phyloP scores from a whole-genome alignment of 2,329 filamentous ascomycete genomes.

The Aspergillus pseudonomiae region DNA sequence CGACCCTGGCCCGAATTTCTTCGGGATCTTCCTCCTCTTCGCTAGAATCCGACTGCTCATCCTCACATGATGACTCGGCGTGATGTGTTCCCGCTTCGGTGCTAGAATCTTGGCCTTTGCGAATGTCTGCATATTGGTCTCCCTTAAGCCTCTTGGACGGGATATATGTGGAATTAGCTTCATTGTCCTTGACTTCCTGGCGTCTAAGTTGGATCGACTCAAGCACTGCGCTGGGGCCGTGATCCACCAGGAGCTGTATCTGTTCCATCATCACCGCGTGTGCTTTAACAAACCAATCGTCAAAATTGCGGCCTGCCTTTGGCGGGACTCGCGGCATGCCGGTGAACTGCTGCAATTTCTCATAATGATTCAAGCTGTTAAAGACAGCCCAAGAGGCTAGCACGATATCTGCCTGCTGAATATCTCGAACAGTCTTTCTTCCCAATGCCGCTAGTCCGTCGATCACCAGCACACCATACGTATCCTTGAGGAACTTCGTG shows the following conservation, averaged over 20 bases:
- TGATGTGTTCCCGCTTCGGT: slow-evolving; percentile 7
- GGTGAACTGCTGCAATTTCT: slow-evolving; percentile 53
- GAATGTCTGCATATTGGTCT: slow-evolving; percentile 26
- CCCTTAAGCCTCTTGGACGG: slow-evolving; percentile 37
- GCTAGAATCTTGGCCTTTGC: slow-evolving; percentile 8
- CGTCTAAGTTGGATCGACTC: slow-evolving; percentile 27
- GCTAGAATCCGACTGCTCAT: slow-evolving; percentile 18
- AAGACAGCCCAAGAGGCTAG: slow-evolving; percentile 58
- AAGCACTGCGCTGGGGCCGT: slow-evolving; percentile 39
- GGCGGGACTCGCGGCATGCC: slow-evolving; percentile 48
- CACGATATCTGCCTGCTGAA: slow-evolving; percentile 57
- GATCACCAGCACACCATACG: slow-evolving; percentile 52
- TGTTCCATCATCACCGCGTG: slow-evolving; percentile 46
- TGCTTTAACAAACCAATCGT: slow-evolving; percentile 57
- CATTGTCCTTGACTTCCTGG: slow-evolving; percentile 38
- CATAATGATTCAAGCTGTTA: slow-evolving; percentile 51
- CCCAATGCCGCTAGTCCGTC: slow-evolving; percentile 43
- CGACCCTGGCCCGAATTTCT: slow-evolving; percentile 21
- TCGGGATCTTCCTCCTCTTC: slow-evolving; percentile 15
- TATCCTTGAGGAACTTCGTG: slow-evolving; percentile 50
- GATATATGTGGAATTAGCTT: slow-evolving; percentile 43
- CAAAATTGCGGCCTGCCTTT: slow-evolving; percentile 52
- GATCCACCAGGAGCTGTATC: slow-evolving; percentile 37
- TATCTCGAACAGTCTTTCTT: slow-evolving; percentile 45
- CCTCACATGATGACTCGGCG: slow-evolving; percentile 21